Percentiles rank a stretch among this genome's conserved stretches.
These are phyloP conservation scores for Pseudopyrenochaeta lycopersici DNA, from an alignment of 2,329 filamentous ascomycete species.

Conservation along the genomic window DNA sequence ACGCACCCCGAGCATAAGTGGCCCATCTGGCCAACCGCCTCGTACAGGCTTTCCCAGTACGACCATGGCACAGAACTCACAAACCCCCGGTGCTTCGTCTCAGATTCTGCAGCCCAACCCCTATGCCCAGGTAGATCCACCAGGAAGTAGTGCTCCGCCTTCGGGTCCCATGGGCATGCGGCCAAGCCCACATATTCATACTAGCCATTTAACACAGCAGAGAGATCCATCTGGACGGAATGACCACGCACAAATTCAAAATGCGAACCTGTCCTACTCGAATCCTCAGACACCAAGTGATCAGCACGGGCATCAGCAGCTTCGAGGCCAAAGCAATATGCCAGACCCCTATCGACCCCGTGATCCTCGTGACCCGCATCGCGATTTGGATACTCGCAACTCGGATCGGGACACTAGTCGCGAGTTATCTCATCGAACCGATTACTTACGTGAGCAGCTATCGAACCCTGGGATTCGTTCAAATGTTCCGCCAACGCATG, in stretches of 20 bases:
- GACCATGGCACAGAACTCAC: conserved; percentile 28
- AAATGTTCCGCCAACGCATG: conserved; percentile 29
- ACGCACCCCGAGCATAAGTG: conserved; percentile 45
- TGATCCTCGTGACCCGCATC: conserved; percentile 39
- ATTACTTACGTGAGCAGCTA: conserved; percentile 43
- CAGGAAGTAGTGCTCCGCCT: conserved; percentile 35
- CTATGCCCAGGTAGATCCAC: conserved; percentile 48
- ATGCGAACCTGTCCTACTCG: conserved; percentile 40
- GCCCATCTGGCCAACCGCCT: conserved; percentile 6
- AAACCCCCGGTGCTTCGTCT: conserved; percentile 26
- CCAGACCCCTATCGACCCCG: conserved; percentile 40
- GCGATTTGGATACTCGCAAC: conserved; percentile 40
- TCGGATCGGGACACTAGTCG: conserved; percentile 44
- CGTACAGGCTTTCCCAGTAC: conserved; percentile 35
- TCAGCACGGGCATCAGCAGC: conserved; percentile 32
- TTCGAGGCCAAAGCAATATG: conserved; percentile 32
- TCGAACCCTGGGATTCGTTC: conserved; percentile 31
- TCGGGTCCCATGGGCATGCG: conserved; percentile 47
- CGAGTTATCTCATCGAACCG: conserved; percentile 41
- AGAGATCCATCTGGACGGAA: conserved; percentile 41
- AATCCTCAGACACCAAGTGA: conserved; percentile 45
- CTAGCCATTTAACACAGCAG: conserved; percentile 37
- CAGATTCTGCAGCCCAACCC: conserved; percentile 49
- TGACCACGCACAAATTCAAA: conserved; percentile 44
- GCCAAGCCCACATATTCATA: conserved; percentile 46